Percentiles rank a stretch among this genome's conserved stretches.
Conservation (phyloP, 306 rosid species). For the Fragaria ananassa region DNA sequence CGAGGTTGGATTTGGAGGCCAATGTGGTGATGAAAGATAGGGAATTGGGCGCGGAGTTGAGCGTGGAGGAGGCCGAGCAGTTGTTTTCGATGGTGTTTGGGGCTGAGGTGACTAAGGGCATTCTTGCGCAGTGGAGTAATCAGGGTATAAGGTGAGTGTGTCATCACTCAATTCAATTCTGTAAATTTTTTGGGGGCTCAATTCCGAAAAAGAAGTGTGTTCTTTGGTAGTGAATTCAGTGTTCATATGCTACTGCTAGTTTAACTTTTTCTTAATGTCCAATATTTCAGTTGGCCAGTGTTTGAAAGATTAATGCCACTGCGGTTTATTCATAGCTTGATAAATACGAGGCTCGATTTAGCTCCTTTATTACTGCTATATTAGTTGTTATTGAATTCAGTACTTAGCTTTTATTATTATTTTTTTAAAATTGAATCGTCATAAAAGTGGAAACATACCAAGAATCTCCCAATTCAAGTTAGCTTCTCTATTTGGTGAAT, state of each 20-base stretch:
- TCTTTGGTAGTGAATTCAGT: neutral
- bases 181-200: neutral
- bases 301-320: neutral
- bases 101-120: constrained; percentile 62
- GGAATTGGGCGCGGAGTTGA: constrained; percentile 40
- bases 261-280: neutral
- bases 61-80: constrained; percentile 56
- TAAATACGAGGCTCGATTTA: neutral
- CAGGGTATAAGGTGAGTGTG: constrained; percentile 84
- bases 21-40: constrained; percentile 38
- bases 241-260: neutral
- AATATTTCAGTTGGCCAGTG: neutral
- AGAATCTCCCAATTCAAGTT: neutral
- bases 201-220: neutral
- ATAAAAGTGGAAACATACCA: neutral
- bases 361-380: neutral
- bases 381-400: neutral
- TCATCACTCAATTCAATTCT: neutral
- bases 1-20: constrained; percentile 22
- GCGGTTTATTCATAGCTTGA: neutral
- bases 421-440: neutral
- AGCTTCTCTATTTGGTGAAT: neutral
- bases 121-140: constrained; percentile 93
- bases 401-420: neutral
- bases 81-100: constrained; percentile 87